These are phyloP conservation scores for Macroventuria anomochaeta DNA, from an alignment of 2,329 filamentous ascomycete species.

Conservation along the genomic window DNA sequence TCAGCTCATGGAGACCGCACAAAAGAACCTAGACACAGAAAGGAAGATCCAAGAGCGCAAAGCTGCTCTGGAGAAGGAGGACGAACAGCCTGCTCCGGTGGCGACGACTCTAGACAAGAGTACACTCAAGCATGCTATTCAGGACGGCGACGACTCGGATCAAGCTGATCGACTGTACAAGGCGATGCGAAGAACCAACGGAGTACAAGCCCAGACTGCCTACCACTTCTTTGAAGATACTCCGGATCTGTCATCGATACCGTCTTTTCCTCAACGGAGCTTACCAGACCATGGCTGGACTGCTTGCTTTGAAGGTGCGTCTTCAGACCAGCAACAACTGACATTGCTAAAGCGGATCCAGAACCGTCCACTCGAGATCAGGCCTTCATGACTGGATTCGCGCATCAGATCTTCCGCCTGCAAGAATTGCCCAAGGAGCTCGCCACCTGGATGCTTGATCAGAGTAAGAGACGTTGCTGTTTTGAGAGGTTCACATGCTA, in stretches of 20 bases:
- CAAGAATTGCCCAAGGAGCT: slow-evolving; percentile 49
- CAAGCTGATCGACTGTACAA: slow-evolving; percentile 58
- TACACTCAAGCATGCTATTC: slow-evolving; percentile 32
- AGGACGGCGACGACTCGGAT: slow-evolving; percentile 80
- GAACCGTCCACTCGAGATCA: slow-evolving; percentile 41
- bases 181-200: slow-evolving; percentile 68
- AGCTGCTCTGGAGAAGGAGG: slow-evolving; percentile 32
- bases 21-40: slow-evolving; percentile 34
- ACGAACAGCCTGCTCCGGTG: slow-evolving; percentile 17
- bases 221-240: slow-evolving; percentile 62
- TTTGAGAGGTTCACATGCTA: slow-evolving; percentile 9
- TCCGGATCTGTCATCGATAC: slow-evolving; percentile 4
- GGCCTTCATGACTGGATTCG: slow-evolving; percentile 53
- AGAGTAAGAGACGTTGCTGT: slow-evolving; percentile 28
- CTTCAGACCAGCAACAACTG: background rate
- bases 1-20: slow-evolving; percentile 32
- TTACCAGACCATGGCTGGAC: slow-evolving; percentile 45
- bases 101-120: slow-evolving; percentile 31
- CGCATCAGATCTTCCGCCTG: slow-evolving; percentile 47
- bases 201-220: slow-evolving; percentile 57
- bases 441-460: slow-evolving; percentile 53
- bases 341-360: slow-evolving; percentile 21
- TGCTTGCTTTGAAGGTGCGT: slow-evolving; percentile 39
- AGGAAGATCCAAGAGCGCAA: slow-evolving; percentile 35
- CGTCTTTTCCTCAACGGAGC: slow-evolving; percentile 23